Evolutionary conservation across 805 yeast genomes (phyloP).

Genomic region (Candida ponderosae): DNA sequence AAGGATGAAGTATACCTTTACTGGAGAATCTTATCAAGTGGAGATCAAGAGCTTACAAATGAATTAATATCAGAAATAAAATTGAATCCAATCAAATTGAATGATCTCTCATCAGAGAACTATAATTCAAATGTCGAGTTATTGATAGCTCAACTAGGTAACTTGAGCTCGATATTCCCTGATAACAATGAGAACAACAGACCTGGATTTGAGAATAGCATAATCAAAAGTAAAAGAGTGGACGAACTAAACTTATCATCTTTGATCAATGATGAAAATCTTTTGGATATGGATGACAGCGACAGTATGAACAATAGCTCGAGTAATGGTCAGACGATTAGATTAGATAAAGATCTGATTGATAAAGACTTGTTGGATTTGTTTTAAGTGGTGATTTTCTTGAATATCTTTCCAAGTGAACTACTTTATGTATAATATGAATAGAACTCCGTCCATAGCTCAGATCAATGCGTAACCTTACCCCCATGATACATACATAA

Average conservation of each 20-base stretch:
- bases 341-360: background rate
- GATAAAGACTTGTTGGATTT: background rate
- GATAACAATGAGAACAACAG: too few relatives aligned
- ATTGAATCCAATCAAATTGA: background rate
- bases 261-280: background rate
- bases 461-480: too few relatives aligned
- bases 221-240: too few relatives aligned
- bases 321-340: background rate
- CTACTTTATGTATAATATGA: slow-evolving; percentile 23
- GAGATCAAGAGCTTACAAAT: slow-evolving; percentile 15
- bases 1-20: slow-evolving; percentile 74
- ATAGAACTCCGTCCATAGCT: too few relatives aligned
- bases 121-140: background rate
- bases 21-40: slow-evolving; percentile 65
- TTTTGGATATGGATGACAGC: background rate
- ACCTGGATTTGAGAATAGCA: too few relatives aligned
- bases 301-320: too few relatives aligned
- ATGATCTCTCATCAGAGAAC: background rate
- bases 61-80: slow-evolving; percentile 6
- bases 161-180: background rate
- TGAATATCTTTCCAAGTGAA: too few relatives aligned
- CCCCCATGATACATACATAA: too few relatives aligned
- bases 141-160: background rate
- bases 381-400: too few relatives aligned
- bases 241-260: background rate